These are phyloP conservation scores for Blumeria hordei DNA, from an alignment of 2,329 filamentous ascomycete genomes.

Conservation along the genomic window DNA sequence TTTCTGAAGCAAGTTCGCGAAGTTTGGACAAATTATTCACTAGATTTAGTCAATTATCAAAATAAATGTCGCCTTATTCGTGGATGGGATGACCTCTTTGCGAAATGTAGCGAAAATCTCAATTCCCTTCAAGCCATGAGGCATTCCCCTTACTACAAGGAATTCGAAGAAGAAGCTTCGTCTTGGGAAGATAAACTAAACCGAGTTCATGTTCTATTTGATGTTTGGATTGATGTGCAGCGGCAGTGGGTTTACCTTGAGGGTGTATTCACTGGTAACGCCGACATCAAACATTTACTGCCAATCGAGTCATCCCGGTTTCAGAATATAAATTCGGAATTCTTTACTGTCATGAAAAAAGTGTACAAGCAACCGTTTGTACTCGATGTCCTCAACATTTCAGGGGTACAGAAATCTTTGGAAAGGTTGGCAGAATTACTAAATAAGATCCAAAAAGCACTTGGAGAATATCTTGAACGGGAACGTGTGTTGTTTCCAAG, in stretches of 20 bases:
- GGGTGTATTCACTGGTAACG: conserved; percentile 95
- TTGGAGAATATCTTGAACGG: conserved; percentile 94
- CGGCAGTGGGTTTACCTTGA: conserved; percentile 99
- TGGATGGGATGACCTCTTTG: conserved; percentile 94
- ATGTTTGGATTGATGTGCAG: conserved; percentile 99
- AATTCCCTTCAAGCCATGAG: conserved; percentile 97
- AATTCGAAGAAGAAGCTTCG: conserved; percentile 93
- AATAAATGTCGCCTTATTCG: conserved; percentile 94
- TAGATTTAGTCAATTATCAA: conserved; percentile 92
- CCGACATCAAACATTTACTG: conserved; percentile 92
- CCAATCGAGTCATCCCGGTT: conserved; percentile 93
- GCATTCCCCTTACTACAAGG: conserved; percentile 97
- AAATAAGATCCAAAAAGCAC: conserved; percentile 96
- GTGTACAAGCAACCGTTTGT: conserved; percentile 92
- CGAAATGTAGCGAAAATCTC: conserved; percentile 92
- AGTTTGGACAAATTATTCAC: conserved; percentile 82
- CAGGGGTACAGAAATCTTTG: conserved; percentile 83
- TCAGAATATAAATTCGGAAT: conserved; percentile 98
- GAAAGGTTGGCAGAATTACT: conserved; percentile 90
- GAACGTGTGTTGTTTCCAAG: conserved; percentile 93
- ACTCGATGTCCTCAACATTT: conserved; percentile 85
- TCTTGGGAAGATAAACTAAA: conserved; percentile 97
- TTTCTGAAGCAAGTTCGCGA: conserved; percentile 92
- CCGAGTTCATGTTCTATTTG: conserved; percentile 87
- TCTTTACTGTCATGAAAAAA: conserved; percentile 98